phyloP scores from a whole-genome alignment of 805 yeast species.

The Yamadazyma philogaea region DNA sequence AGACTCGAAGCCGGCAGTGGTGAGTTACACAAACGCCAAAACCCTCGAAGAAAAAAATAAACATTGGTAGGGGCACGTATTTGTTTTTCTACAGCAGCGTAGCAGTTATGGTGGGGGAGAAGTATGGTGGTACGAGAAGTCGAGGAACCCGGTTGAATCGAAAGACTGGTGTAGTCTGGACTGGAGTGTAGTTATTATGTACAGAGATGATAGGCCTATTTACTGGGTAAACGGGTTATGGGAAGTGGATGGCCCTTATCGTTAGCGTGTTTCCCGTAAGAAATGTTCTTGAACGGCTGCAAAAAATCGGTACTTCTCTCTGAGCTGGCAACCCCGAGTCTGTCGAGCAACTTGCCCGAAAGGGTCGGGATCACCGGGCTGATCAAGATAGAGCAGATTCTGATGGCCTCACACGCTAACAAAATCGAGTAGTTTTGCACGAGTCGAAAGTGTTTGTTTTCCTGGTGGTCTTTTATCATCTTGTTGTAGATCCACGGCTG shows the following conservation, averaged over 20 bases:
- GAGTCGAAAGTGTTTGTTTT: slow-evolving; percentile 15
- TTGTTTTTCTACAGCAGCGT: too few species aligned
- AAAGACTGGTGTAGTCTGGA: neutral
- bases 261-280: slow-evolving; percentile 61
- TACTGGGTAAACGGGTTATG: slow-evolving; percentile 25
- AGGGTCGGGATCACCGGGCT: slow-evolving; percentile 74
- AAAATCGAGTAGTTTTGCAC: slow-evolving; percentile 53
- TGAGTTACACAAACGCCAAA: slow-evolving; percentile 1
- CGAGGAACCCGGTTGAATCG: too few species aligned
- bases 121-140: too few species aligned
- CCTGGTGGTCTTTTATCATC: slow-evolving; percentile 15
- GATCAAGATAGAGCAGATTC: slow-evolving; percentile 64
- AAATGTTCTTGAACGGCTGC: slow-evolving; percentile 52
- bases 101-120: too few species aligned
- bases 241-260: slow-evolving; percentile 47
- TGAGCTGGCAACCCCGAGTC: slow-evolving; percentile 50
- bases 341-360: slow-evolving; percentile 53
- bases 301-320: slow-evolving; percentile 47
- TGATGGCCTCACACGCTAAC: slow-evolving; percentile 64
- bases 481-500: slow-evolving; percentile 71
- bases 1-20: neutral
- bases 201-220: neutral
- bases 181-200: neutral
- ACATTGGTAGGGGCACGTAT: too few species aligned
- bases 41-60: too few species aligned